Conservation (phyloP, 345 rosid genomes). For the Carallia pectinifolia region DNA sequence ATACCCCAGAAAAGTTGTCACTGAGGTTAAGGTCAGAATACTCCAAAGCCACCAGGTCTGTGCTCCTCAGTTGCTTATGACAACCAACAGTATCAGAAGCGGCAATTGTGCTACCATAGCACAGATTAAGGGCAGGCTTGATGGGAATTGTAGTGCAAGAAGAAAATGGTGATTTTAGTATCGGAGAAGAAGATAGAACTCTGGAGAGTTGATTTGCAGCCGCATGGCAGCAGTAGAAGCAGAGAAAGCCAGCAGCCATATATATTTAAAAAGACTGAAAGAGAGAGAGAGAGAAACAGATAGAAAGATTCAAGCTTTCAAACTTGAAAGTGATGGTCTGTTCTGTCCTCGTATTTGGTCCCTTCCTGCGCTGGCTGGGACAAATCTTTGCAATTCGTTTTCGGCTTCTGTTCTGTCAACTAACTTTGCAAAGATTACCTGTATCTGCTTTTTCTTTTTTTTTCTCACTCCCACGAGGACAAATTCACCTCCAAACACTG, state of each 20-base stretch:
- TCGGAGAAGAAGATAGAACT: conserved; percentile 17
- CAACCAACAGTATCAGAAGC: conserved; percentile 18
- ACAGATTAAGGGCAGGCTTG: not conserved
- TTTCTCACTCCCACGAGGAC: too few relatives aligned
- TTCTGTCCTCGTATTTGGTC: not conserved
- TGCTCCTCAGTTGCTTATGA: conserved; percentile 44
- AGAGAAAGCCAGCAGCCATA: conserved; percentile 30
- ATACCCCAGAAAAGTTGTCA: conserved; percentile 53
- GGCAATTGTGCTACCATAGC: conserved; percentile 3
- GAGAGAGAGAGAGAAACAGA: too few relatives aligned
- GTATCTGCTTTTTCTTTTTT: too few relatives aligned
- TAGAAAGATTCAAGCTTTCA: too few relatives aligned
- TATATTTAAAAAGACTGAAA: not conserved
- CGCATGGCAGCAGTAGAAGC: conserved; percentile 6
- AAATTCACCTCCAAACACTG: too few relatives aligned
- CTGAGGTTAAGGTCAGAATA: conserved; percentile 77
- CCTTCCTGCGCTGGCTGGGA: too few relatives aligned
- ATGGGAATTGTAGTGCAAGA: conserved; percentile 7
- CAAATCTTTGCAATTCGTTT: too few relatives aligned
- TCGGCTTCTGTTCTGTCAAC: too few relatives aligned
- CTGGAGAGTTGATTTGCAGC: conserved; percentile 8
- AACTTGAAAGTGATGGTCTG: not conserved
- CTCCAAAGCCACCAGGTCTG: conserved; percentile 68
- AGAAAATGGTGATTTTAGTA: conserved; percentile 16
- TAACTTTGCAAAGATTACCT: too few relatives aligned